phyloP scores from a whole-genome alignment of 148 eudicot species.

The Rheum nobile region DNA sequence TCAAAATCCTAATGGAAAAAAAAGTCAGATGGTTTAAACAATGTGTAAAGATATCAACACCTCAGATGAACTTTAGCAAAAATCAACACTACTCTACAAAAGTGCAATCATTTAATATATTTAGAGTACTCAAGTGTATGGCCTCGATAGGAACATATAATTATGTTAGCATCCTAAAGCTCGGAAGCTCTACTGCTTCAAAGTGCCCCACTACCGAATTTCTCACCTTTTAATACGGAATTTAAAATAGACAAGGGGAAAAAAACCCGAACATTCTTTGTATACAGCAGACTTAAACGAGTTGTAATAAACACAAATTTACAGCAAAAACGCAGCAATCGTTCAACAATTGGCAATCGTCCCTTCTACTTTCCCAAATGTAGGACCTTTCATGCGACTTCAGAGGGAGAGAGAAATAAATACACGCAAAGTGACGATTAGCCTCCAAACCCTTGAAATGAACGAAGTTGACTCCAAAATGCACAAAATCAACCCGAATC shows the following conservation, averaged over 20 bases:
- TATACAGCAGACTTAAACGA: neutral
- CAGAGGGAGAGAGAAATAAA: neutral
- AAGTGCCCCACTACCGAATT: neutral
- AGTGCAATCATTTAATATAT: neutral
- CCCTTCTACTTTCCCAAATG: neutral
- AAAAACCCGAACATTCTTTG: neutral
- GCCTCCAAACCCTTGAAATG: neutral
- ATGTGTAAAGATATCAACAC: neutral
- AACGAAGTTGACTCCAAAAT: neutral
- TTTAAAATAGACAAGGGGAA: neutral
- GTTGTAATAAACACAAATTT: neutral
- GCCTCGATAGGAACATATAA: conserved; percentile 2
- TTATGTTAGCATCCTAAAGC: neutral
- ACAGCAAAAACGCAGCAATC: neutral
- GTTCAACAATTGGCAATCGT: neutral
- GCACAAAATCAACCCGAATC: neutral
- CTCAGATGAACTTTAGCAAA: neutral
- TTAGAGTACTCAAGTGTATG: neutral
- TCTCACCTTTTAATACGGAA: neutral
- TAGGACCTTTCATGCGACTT: neutral
- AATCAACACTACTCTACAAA: neutral
- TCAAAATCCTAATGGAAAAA: neutral
- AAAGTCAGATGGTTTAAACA: neutral
- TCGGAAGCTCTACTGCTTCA: neutral
- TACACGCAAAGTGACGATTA: neutral